Conservation (phyloP, 1,284 basidiomycete genomes). For the Ustilago nuda region DNA sequence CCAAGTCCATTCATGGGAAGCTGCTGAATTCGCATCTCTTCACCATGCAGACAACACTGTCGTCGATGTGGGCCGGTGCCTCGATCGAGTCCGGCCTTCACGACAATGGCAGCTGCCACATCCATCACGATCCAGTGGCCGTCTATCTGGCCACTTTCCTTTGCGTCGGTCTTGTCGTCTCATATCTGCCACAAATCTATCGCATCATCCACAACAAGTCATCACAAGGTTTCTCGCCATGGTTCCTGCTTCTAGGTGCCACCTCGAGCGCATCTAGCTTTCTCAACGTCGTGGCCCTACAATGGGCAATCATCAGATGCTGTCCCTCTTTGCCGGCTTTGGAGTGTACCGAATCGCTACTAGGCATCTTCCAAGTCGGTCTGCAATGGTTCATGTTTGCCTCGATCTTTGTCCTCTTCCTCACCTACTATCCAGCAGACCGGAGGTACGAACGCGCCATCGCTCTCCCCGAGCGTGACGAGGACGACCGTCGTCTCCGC, state of each 20-base stretch:
- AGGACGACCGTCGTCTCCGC: constrained; percentile 24
- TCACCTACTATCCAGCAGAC: constrained; percentile 88
- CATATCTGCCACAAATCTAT: constrained; percentile 90
- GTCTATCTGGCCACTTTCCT: constrained; percentile 80
- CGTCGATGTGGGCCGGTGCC: constrained; percentile 37
- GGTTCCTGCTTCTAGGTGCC: constrained; percentile 91
- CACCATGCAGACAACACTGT: constrained; percentile 37
- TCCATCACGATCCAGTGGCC: constrained; percentile 78
- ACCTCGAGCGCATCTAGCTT: constrained; percentile 72
- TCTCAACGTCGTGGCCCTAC: constrained; percentile 77
- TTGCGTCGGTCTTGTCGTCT: constrained; percentile 82
- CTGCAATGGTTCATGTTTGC: constrained; percentile 89
- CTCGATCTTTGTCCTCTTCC: constrained; percentile 85
- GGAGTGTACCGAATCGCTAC: constrained; percentile 81
- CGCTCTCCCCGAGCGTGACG: constrained; percentile 38
- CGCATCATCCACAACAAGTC: constrained; percentile 74
- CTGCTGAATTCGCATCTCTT: not conserved
- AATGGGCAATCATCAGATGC: constrained; percentile 87
- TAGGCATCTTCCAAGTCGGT: constrained; percentile 85
- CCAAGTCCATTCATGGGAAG: not conserved
- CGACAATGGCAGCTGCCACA: constrained; percentile 48
- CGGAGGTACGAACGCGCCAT: constrained; percentile 76
- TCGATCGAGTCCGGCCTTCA: constrained; percentile 23
- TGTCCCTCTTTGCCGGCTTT: constrained; percentile 72
- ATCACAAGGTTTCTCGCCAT: constrained; percentile 88